Conservation (phyloP, 257 asterid genomes). For the Plantago major region DNA sequence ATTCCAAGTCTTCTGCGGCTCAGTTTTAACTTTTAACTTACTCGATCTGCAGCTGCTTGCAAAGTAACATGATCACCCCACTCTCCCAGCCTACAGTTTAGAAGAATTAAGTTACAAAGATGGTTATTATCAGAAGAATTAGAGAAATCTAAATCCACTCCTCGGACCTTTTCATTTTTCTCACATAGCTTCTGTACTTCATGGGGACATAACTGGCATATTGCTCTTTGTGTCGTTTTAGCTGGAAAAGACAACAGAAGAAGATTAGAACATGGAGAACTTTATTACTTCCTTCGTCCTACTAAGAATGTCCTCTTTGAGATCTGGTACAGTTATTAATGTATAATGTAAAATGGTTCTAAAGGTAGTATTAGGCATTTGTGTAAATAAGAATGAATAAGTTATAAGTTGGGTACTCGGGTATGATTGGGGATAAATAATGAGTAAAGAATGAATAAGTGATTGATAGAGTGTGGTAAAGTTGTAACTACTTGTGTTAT, state of each 20-base stretch:
- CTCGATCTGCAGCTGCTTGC: slow-evolving; percentile 96
- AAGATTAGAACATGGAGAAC: slow-evolving; percentile 9
- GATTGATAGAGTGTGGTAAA: too few relatives aligned
- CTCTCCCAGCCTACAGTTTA: slow-evolving; percentile 59
- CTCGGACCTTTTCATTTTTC: slow-evolving; percentile 78
- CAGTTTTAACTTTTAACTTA: slow-evolving; percentile 41
- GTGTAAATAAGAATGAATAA: too few relatives aligned
- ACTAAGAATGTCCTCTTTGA: too few relatives aligned
- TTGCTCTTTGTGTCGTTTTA: slow-evolving; percentile 57
- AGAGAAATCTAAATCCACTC: background rate
- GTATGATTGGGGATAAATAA: too few relatives aligned
- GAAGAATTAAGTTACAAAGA: slow-evolving; percentile 20
- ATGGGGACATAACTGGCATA: slow-evolving; percentile 93
- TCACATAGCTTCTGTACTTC: slow-evolving; percentile 73
- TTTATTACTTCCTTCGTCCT: background rate
- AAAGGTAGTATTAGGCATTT: too few relatives aligned
- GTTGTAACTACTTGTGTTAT: too few relatives aligned
- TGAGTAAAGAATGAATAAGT: too few relatives aligned
- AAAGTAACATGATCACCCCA: slow-evolving; percentile 99
- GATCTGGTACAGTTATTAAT: too few relatives aligned
- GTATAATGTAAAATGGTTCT: too few relatives aligned
- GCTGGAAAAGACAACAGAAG: slow-evolving; percentile 44
- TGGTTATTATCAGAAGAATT: background rate
- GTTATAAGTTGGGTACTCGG: too few relatives aligned
- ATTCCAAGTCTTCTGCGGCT: background rate